Percentiles rank a stretch among this genome's conserved stretches.
Evolutionary conservation across 164 flowering plant species (phyloP).

Genomic region (Kalanchoe fedtschenkoi): DNA sequence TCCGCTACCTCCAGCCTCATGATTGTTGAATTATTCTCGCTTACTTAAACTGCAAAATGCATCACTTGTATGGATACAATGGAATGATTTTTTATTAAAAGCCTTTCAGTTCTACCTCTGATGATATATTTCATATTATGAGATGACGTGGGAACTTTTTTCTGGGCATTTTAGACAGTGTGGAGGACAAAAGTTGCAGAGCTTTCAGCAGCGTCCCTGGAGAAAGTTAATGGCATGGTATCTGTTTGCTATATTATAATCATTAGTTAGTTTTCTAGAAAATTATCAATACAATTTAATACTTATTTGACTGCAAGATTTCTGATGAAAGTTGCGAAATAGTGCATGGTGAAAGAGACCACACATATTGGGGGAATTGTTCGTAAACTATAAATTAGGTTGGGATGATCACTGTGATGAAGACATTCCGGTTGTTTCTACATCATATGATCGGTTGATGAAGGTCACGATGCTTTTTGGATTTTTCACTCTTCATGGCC

Average conservation of each 20-base stretch:
- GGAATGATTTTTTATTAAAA: not conserved
- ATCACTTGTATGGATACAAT: not conserved
- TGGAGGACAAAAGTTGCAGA: not conserved
- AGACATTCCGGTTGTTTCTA: constrained; percentile 9
- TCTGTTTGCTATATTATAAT: not conserved
- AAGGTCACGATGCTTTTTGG: constrained; percentile 54
- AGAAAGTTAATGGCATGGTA: not conserved
- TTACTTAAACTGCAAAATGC: too few species aligned
- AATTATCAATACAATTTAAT: not conserved
- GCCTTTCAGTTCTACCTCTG: not conserved
- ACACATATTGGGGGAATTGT: not conserved
- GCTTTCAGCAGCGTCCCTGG: not conserved
- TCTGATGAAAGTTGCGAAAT: constrained; percentile 2
- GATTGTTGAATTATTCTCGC: too few species aligned
- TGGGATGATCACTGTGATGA: constrained; percentile 1
- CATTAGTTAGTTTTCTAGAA: not conserved
- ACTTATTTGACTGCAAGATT: constrained; percentile 4
- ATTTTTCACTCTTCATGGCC: constrained; percentile 43
- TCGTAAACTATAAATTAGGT: constrained; percentile 1
- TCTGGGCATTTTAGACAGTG: not conserved
- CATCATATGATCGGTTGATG: constrained; percentile 21
- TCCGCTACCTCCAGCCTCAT: too few species aligned
- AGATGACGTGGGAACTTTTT: not conserved
- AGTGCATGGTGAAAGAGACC: constrained; percentile 3
- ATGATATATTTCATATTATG: not conserved